Evolutionary conservation across 805 yeast genomes (phyloP).

Genomic region (Kuraishia floccosa): DNA sequence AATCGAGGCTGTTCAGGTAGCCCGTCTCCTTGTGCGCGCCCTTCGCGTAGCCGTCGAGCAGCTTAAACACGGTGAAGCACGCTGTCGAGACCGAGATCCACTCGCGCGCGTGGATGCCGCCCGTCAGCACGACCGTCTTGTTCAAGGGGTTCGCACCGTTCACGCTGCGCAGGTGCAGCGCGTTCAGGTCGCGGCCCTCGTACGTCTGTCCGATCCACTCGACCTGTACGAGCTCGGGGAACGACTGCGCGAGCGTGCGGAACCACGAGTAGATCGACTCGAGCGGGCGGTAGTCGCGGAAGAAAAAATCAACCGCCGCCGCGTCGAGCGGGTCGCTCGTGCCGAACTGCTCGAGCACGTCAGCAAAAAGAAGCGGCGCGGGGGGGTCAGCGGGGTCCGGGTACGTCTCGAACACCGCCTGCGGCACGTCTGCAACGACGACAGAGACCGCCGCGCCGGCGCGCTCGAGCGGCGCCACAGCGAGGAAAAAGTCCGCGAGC

Average conservation of each 20-base stretch:
- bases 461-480: neutral
- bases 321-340: no score
- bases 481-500: neutral
- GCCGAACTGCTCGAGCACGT: constrained; percentile 1
- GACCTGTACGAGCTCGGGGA: constrained; percentile 49
- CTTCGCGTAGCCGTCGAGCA: constrained; percentile 34
- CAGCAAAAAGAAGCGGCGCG: no score
- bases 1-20: constrained; percentile 51
- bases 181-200: constrained; percentile 64
- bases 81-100: constrained; percentile 74
- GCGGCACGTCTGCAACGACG: constrained; percentile 46
- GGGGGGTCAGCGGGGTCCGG: constrained; percentile 18
- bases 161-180: constrained; percentile 26
- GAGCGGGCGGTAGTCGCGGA: constrained; percentile 57
- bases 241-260: constrained; percentile 45
- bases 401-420: constrained; percentile 41
- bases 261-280: constrained; percentile 66
- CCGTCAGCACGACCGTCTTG: constrained; percentile 64
- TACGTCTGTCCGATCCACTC: constrained; percentile 66
- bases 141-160: constrained; percentile 19
- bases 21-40: constrained; percentile 26
- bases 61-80: constrained; percentile 38
- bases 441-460: constrained; percentile 12
- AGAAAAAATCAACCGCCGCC: constrained; percentile 41
- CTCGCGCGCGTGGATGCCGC: constrained; percentile 85